Conservation (phyloP, 805 yeast genomes). For the Scheffersomyces stipitis region DNA sequence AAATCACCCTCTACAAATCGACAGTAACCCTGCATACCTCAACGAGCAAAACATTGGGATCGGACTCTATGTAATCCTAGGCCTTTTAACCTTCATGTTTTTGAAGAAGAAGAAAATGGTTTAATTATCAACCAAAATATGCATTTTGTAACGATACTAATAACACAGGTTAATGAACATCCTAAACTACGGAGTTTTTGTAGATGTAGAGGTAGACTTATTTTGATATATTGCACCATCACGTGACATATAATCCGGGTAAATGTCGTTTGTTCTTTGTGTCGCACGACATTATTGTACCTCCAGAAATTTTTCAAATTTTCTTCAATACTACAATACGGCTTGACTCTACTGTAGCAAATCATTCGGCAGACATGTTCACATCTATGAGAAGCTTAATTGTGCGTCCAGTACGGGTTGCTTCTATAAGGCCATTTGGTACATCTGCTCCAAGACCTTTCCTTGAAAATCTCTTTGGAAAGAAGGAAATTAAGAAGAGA, state of each 20-base stretch:
- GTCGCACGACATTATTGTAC: background rate
- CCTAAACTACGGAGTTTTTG: too few species aligned
- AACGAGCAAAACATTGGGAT: conserved; percentile 15
- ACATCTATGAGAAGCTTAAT: background rate
- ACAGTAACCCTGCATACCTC: conserved; percentile 1
- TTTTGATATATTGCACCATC: too few species aligned
- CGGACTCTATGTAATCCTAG: conserved; percentile 17
- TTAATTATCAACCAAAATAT: background rate
- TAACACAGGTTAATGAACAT: too few species aligned
- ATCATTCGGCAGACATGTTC: too few species aligned
- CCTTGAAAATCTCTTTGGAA: conserved; percentile 35
- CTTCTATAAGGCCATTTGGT: conserved; percentile 9
- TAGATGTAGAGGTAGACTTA: too few species aligned
- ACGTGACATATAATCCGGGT: too few species aligned
- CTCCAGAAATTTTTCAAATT: background rate
- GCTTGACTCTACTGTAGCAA: background rate
- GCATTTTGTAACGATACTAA: too few species aligned
- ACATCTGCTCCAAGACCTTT: conserved; percentile 17
- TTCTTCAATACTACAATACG: background rate
- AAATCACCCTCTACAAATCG: background rate
- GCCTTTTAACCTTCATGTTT: conserved; percentile 17
- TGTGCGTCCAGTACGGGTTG: background rate
- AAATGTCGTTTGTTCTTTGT: too few species aligned
- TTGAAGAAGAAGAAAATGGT: conserved; percentile 8
- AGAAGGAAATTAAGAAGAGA: conserved; percentile 29